phyloP scores from a whole-genome alignment of 139 green algal species.

The Auxenochlorella pyrenoidosa region DNA sequence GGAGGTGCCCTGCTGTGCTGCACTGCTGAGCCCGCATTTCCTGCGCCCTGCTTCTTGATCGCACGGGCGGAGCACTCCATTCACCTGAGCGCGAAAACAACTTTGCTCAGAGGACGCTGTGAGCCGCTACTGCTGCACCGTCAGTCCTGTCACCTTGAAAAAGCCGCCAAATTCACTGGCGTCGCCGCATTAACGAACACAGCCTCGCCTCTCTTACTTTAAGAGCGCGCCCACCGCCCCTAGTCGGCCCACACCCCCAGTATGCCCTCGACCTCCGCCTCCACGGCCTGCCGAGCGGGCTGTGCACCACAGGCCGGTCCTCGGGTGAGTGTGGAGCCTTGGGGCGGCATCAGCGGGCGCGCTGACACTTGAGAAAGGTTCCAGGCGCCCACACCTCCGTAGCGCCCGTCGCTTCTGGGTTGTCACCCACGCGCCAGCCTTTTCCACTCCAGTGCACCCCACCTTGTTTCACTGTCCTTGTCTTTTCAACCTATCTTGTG shows the following conservation, averaged over 20 bases:
- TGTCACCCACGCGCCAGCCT: background rate
- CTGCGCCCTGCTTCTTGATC: too few relatives aligned
- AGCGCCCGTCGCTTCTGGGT: background rate
- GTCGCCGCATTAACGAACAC: too few relatives aligned
- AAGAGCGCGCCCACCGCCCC: too few relatives aligned
- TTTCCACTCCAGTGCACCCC: background rate
- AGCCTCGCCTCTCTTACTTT: too few relatives aligned
- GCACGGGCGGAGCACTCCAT: too few relatives aligned
- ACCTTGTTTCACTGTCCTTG: background rate
- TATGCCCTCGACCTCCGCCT: background rate
- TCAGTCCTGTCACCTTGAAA: too few relatives aligned
- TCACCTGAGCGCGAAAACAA: too few relatives aligned
- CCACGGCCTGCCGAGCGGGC: background rate
- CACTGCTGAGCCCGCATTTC: too few relatives aligned
- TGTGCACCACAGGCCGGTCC: background rate
- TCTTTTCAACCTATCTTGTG: background rate
- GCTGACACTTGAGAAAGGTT: background rate
- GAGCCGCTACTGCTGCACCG: too few relatives aligned
- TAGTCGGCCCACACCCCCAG: background rate
- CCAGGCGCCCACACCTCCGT: background rate
- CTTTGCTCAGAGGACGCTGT: too few relatives aligned
- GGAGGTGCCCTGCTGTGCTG: too few relatives aligned
- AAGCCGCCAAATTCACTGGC: too few relatives aligned
- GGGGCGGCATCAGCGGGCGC: background rate
- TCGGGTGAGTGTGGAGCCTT: background rate